These are phyloP conservation scores for Amanita thiersii DNA, from an alignment of 768 basidiomycete species.

Conservation along the genomic window DNA sequence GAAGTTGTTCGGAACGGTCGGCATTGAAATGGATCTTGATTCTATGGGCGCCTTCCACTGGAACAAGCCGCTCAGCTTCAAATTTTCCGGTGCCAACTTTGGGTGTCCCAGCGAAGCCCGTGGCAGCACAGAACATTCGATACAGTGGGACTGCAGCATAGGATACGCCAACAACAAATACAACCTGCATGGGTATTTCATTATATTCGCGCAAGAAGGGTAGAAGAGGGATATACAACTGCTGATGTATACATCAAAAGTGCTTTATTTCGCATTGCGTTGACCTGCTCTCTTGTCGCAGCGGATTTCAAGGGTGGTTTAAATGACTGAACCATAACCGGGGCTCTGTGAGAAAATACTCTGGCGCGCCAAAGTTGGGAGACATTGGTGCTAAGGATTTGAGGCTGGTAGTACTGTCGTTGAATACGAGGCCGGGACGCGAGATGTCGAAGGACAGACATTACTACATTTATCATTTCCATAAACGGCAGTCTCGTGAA, in stretches of 20 bases:
- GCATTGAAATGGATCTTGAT: constrained; percentile 97
- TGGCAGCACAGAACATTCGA: constrained; percentile 96
- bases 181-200: constrained; percentile 40
- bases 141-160: constrained; percentile 98
- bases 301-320: not conserved
- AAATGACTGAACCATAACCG: too few species aligned
- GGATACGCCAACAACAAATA: constrained; percentile 75
- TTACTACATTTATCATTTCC: not conserved
- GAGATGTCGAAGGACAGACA: not conserved
- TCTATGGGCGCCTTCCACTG: constrained; percentile 55
- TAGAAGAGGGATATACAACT: constrained; percentile 28
- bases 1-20: constrained; percentile 79
- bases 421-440: not conserved
- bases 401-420: constrained; percentile 1
- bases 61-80: constrained; percentile 77
- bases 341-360: too few species aligned
- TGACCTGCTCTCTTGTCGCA: constrained; percentile 27
- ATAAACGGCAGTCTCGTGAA: too few species aligned
- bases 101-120: constrained; percentile 94
- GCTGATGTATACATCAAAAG: constrained; percentile 82
- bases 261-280: constrained; percentile 56
- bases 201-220: not conserved
- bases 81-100: constrained; percentile 82
- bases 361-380: too few species aligned
- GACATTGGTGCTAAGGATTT: too few species aligned